Conservation (phyloP, 169 alveolate genomes). For the Plasmodium knowlesi region DNA sequence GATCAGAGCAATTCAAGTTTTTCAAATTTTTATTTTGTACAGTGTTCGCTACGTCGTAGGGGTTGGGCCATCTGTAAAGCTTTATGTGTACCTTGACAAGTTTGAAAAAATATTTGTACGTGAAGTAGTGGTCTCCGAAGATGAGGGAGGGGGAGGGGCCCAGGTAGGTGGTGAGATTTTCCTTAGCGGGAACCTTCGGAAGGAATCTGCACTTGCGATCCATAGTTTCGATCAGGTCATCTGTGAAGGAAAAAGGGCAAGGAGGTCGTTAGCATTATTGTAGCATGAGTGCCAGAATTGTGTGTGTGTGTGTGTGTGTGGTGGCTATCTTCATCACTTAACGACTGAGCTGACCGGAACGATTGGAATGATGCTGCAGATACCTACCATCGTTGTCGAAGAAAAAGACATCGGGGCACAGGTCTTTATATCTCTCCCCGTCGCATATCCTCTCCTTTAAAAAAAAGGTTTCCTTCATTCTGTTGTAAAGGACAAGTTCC, state of each 20-base stretch:
- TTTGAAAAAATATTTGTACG: conserved; percentile 29
- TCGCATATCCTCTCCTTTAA: conserved; percentile 15
- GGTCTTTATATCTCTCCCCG: conserved; percentile 17
- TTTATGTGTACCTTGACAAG: conserved; percentile 18
- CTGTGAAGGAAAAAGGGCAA: neutral
- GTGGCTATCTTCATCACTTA: no score
- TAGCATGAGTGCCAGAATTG: neutral
- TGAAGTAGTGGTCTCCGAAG: conserved; percentile 40
- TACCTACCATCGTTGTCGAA: conserved; percentile 41
- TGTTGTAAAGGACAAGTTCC: conserved; percentile 51
- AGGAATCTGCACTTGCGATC: conserved; percentile 13
- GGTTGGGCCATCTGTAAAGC: neutral
- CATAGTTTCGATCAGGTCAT: conserved; percentile 35
- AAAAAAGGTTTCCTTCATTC: conserved; percentile 51
- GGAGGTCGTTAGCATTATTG: neutral
- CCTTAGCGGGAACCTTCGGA: conserved; percentile 27
- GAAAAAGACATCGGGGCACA: conserved; percentile 32
- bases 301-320: no score
- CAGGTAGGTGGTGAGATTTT: conserved; percentile 22
- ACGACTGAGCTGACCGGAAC: no score
- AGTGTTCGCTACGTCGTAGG: neutral
- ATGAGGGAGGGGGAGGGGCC: conserved; percentile 55
- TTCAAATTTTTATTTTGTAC: neutral
- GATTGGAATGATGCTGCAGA: neutral
- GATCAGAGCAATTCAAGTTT: neutral